Conservation (phyloP, 1,284 basidiomycete species). For the Leccinum pallidistipes region DNA sequence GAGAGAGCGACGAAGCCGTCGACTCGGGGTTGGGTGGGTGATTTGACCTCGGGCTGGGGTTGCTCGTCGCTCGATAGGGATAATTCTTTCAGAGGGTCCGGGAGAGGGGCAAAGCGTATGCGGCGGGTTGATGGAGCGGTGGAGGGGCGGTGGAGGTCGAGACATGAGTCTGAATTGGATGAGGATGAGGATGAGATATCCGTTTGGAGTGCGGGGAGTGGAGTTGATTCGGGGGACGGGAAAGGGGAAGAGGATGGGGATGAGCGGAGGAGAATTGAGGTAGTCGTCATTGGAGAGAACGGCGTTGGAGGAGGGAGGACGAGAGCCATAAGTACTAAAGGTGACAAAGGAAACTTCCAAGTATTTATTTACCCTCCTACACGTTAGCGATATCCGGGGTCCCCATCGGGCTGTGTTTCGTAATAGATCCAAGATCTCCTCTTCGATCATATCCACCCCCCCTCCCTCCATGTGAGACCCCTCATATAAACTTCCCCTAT, state of each 20-base stretch:
- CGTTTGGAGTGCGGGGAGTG: constrained; percentile 35
- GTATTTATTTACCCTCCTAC: neutral
- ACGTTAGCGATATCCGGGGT: constrained; percentile 22
- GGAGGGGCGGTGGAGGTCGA: constrained; percentile 13
- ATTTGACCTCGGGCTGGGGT: constrained; percentile 11
- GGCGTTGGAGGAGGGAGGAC: constrained; percentile 4
- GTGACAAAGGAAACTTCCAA: constrained; percentile 9
- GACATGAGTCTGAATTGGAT: constrained; percentile 21
- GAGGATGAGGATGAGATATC: constrained; percentile 32
- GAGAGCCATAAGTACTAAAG: constrained; percentile 12
- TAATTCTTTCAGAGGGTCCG: constrained; percentile 55
- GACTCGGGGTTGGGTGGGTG: neutral
- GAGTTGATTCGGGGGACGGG: constrained; percentile 33
- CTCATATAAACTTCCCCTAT: neutral
- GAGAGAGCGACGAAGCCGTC: constrained; percentile 18
- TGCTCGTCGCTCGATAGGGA: constrained; percentile 6
- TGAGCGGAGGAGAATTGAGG: constrained; percentile 26
- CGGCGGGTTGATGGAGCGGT: constrained; percentile 35
- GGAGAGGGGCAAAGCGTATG: constrained; percentile 79
- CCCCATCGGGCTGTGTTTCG: constrained; percentile 18
- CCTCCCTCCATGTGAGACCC: neutral
- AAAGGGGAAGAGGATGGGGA: constrained; percentile 15
- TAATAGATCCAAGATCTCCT: constrained; percentile 16
- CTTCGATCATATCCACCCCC: constrained; percentile 3
- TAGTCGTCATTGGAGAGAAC: constrained; percentile 14